Percentiles rank a stretch among this genome's conserved stretches.
These are phyloP conservation scores for Trametes maxima DNA, from an alignment of 768 basidiomycete genomes.

Conservation along the genomic window DNA sequence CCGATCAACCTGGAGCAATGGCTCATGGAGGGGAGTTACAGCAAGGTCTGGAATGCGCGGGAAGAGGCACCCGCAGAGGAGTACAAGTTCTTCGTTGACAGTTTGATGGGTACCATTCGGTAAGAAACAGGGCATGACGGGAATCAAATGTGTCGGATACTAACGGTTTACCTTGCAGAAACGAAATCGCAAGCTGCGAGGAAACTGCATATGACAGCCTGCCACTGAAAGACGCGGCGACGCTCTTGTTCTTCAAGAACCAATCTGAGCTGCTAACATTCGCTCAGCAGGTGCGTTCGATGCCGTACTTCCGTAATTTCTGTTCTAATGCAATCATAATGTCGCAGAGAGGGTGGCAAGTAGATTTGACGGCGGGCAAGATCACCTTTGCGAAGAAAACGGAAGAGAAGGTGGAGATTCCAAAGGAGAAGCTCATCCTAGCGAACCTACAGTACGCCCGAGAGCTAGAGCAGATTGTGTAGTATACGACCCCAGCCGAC, in stretches of 20 bases:
- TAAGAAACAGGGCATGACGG: constrained; percentile 30
- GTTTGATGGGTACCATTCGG: constrained; percentile 93
- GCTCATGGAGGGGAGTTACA: constrained; percentile 99
- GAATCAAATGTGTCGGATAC: not conserved
- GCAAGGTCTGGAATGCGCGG: constrained; percentile 95
- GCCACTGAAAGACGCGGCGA: constrained; percentile 86
- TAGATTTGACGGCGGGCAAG: constrained; percentile 67
- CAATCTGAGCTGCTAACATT: constrained; percentile 83
- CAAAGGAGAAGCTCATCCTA: constrained; percentile 80
- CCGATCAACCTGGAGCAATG: constrained; percentile 93
- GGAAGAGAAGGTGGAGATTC: constrained; percentile 84
- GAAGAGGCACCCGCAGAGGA: constrained; percentile 92
- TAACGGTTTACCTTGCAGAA: constrained; percentile 50
- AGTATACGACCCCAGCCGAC: constrained; percentile 26
- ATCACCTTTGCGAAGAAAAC: constrained; percentile 81
- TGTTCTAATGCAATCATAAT: not conserved
- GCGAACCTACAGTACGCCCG: constrained; percentile 80
- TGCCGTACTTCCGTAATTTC: not conserved
- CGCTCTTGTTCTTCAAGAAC: constrained; percentile 87
- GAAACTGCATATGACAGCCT: constrained; percentile 92
- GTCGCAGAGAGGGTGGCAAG: constrained; percentile 77
- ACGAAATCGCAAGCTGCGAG: constrained; percentile 97
- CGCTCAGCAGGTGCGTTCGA: constrained; percentile 66
- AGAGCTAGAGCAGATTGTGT: constrained; percentile 91
- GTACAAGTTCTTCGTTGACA: constrained; percentile 92